These are phyloP conservation scores for Pseudodiploospora longispora DNA, from an alignment of 2,329 filamentous ascomycete species.

Conservation along the genomic window DNA sequence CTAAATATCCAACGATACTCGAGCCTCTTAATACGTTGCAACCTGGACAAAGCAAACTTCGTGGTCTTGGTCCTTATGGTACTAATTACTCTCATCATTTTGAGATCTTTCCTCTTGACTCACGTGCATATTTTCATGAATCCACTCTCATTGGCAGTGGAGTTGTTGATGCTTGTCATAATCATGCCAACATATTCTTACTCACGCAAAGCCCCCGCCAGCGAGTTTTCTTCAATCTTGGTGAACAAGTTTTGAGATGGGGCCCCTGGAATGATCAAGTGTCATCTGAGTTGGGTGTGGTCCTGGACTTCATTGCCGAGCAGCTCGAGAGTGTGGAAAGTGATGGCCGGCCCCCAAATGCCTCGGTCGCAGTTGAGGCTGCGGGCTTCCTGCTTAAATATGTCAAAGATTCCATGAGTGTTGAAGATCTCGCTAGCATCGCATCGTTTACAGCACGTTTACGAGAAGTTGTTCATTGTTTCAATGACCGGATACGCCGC, in stretches of 20 bases:
- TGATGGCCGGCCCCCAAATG: not conserved
- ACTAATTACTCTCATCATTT: constrained; percentile 56
- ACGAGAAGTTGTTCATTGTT: constrained; percentile 33
- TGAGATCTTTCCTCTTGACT: constrained; percentile 50
- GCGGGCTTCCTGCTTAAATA: constrained; percentile 42
- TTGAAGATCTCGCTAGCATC: constrained; percentile 20
- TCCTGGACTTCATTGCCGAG: constrained; percentile 52
- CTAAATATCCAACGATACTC: constrained; percentile 1
- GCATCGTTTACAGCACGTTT: constrained; percentile 34
- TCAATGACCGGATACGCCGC: constrained; percentile 25
- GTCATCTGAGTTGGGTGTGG: constrained; percentile 53
- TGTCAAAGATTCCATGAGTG: constrained; percentile 33
- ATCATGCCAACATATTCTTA: constrained; percentile 17
- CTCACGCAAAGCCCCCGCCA: constrained; percentile 23
- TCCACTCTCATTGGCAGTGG: constrained; percentile 52
- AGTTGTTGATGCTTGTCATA: constrained; percentile 32
- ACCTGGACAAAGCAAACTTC: constrained; percentile 25
- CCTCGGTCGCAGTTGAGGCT: constrained; percentile 18
- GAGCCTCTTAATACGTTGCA: constrained; percentile 7
- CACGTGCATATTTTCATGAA: constrained; percentile 50
- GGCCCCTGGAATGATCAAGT: constrained; percentile 46
- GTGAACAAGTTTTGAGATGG: constrained; percentile 44
- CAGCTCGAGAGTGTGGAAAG: constrained; percentile 23
- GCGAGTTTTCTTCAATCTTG: constrained; percentile 36
- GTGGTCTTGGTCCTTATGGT: constrained; percentile 51